A percentile compares a stretch with the other conserved stretches of the same genome.
Conservation (phyloP, 768 basidiomycete species). For the Chalciporus sphaerocephalus region DNA sequence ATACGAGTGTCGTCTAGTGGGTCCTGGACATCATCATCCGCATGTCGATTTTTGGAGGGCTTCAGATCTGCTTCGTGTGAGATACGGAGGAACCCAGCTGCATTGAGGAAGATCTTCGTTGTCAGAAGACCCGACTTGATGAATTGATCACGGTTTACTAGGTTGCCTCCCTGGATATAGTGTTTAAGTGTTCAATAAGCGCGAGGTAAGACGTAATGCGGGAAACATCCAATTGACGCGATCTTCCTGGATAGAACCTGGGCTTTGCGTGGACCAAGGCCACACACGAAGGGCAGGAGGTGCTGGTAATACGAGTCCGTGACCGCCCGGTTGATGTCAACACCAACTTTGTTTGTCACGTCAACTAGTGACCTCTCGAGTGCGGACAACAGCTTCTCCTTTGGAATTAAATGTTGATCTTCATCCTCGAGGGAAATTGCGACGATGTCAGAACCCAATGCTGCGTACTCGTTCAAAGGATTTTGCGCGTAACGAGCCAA, state of each 20-base stretch:
- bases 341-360: constrained; percentile 86
- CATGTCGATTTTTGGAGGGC: constrained; percentile 53
- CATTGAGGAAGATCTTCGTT: constrained; percentile 87
- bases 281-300: constrained; percentile 85
- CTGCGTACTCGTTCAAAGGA: constrained; percentile 91
- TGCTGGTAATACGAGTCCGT: constrained; percentile 85
- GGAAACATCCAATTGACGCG: constrained; percentile 55
- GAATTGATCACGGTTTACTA: constrained; percentile 85
- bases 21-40: constrained; percentile 71
- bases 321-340: constrained; percentile 93
- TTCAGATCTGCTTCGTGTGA: constrained; percentile 65
- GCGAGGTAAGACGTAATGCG: neutral
- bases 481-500: constrained; percentile 90
- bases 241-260: constrained; percentile 81
- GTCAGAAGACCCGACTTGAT: constrained; percentile 76
- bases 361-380: constrained; percentile 90
- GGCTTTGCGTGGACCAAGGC: constrained; percentile 92
- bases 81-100: constrained; percentile 88
- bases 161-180: constrained; percentile 67
- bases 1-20: constrained; percentile 94
- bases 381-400: constrained; percentile 74
- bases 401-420: constrained; percentile 79
- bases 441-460: constrained; percentile 78
- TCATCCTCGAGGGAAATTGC: constrained; percentile 83
- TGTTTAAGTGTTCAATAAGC: constrained; percentile 2